phyloP scores from a whole-genome alignment of 768 basidiomycete species.

The Mrakia hoshinonis region DNA sequence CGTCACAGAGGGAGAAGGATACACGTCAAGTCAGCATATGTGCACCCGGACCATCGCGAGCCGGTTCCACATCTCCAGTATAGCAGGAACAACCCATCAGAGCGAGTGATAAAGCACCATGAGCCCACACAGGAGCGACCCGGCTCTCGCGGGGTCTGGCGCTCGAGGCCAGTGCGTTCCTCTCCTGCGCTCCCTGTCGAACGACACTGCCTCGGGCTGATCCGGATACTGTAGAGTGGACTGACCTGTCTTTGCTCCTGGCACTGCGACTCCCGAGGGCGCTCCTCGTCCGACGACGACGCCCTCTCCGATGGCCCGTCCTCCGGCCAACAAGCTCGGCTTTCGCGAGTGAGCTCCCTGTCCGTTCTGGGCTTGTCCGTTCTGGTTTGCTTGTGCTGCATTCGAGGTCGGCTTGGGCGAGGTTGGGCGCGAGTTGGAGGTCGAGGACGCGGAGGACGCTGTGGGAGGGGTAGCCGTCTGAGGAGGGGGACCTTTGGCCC shows the following conservation, averaged over 20 bases:
- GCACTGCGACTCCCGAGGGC: slow-evolving; percentile 68
- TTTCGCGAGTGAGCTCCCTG: slow-evolving; percentile 60
- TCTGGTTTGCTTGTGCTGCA: slow-evolving; percentile 26
- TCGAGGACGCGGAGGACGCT: slow-evolving; percentile 52
- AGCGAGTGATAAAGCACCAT: neutral
- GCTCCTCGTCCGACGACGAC: slow-evolving; percentile 46
- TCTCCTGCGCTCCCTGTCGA: neutral
- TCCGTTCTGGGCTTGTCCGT: no score
- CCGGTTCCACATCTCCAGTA: no score
- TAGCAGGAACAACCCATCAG: no score
- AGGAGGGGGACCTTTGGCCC: slow-evolving; percentile 78
- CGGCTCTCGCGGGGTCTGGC: no score
- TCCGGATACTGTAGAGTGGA: slow-evolving; percentile 32
- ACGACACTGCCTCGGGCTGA: slow-evolving; percentile 29
- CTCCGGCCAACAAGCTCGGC: slow-evolving; percentile 60
- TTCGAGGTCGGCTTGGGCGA: slow-evolving; percentile 27
- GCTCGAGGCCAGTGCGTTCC: no score
- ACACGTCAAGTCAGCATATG: neutral
- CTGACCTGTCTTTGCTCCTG: slow-evolving; percentile 54
- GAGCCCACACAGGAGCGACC: no score
- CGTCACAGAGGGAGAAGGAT: slow-evolving; percentile 7
- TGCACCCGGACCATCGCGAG: no score
- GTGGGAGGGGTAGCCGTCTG: slow-evolving; percentile 54
- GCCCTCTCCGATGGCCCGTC: slow-evolving; percentile 27
- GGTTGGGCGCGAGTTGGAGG: slow-evolving; percentile 49